A percentile compares a stretch with the other conserved stretches of the same genome.
These are phyloP conservation scores for Plectranthus barbatus DNA, from an alignment of 257 asterid species.

Conservation along the genomic window DNA sequence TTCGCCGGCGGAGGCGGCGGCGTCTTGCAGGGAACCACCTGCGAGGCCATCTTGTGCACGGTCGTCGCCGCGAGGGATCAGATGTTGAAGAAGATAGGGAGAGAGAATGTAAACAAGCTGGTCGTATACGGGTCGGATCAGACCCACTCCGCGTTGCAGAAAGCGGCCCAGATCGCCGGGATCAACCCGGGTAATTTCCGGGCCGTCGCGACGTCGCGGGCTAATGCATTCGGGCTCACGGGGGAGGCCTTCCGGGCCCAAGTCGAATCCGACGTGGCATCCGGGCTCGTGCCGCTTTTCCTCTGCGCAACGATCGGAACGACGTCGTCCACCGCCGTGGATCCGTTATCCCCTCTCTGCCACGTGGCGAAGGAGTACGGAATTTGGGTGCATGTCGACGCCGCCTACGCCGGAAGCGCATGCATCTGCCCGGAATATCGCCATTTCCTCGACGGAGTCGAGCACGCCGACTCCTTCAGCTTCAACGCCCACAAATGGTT, in stretches of 20 bases:
- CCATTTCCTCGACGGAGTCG: conserved; percentile 47
- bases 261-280: conserved; percentile 22
- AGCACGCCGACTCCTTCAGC: conserved; percentile 50
- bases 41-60: conserved; percentile 43
- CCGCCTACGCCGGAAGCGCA: conserved; percentile 58
- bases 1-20: conserved; percentile 61
- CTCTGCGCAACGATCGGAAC: conserved; percentile 57
- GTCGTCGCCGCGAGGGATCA: conserved; percentile 51
- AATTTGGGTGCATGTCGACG: conserved; percentile 65
- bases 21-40: conserved; percentile 53
- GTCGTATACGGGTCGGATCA: conserved; percentile 63
- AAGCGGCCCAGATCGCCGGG: conserved; percentile 56
- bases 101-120: conserved; percentile 26
- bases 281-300: conserved; percentile 45
- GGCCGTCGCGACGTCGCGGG: conserved; percentile 27
- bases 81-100: conserved; percentile 29
- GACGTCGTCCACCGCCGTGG: conserved; percentile 54
- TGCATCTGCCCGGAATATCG: conserved; percentile 65
- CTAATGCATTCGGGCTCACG: conserved; percentile 23
- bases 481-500: conserved; percentile 72
- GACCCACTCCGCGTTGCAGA: conserved; percentile 46
- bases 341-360: conserved; percentile 39
- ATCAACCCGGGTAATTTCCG: conserved; percentile 38
- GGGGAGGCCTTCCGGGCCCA: conserved; percentile 22
- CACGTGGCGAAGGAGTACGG: conserved; percentile 36